These are phyloP conservation scores for Lachnellula subtilissima DNA, from an alignment of 2,329 filamentous ascomycete species.

Conservation along the genomic window DNA sequence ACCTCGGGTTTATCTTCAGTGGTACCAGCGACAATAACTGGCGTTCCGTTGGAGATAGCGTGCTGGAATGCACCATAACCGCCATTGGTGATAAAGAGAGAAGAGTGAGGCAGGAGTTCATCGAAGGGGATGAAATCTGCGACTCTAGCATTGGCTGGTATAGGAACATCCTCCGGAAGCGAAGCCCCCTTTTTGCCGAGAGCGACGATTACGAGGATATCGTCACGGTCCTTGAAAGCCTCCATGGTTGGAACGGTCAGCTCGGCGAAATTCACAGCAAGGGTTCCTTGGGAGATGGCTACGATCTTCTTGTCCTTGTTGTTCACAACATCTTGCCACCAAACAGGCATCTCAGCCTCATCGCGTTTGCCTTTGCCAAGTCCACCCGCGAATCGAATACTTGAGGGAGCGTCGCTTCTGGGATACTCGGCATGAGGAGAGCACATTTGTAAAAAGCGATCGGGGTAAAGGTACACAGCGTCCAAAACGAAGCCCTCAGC, in stretches of 20 bases:
- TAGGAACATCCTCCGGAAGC: conserved; percentile 25
- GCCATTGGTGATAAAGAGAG: conserved; percentile 34
- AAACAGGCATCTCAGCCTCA: conserved; percentile 34
- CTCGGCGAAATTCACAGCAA: conserved; percentile 28
- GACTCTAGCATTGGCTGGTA: conserved; percentile 33
- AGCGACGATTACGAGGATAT: conserved; percentile 34
- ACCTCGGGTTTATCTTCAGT: conserved; percentile 34
- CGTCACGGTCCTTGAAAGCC: conserved; percentile 31
- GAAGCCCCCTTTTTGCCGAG: conserved; percentile 26
- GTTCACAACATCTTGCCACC: conserved; percentile 41
- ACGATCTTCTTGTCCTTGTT: conserved; percentile 37
- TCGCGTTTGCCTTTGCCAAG: conserved; percentile 33
- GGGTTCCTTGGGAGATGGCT: conserved; percentile 35
- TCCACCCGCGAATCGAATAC: conserved; percentile 41
- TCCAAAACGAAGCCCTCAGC: conserved; percentile 23
- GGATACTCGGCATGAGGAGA: conserved; percentile 34
- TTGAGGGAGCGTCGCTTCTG: conserved; percentile 33
- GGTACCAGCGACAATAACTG: conserved; percentile 32
- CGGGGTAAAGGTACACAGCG: conserved; percentile 18
- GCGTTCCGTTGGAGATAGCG: conserved; percentile 30
- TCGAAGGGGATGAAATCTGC: conserved; percentile 37
- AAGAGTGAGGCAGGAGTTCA: conserved; percentile 31
- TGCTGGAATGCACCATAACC: conserved; percentile 36
- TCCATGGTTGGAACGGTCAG: conserved; percentile 34
- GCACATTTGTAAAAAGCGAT: conserved; percentile 33